Evolutionary conservation across 371 early-diverging fungal species (phyloP), one percentile per base, ranked within the genome.

Genomic region (Conidiobolus incongruus): DNA sequence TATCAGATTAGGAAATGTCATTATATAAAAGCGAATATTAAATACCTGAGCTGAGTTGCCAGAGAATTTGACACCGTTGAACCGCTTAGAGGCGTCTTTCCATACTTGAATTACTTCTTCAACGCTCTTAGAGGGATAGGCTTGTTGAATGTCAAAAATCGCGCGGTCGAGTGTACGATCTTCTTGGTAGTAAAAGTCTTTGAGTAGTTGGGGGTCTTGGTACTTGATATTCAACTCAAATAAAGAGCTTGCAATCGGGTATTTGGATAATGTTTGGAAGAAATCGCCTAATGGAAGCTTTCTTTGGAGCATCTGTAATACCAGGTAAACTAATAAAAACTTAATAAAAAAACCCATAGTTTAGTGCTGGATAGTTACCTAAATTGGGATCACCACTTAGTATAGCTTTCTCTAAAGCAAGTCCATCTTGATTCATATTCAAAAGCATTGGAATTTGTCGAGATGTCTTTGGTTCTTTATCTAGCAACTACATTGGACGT

Each of bases 331-430:
- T 78, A 52, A 16, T 29, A 3, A n/a, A 12, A 28, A 22, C 7
- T 16, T 11, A 19, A 37, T 4, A 28, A 7, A n/a, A n/a, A n/a
- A n/a, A n/a, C n/a, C n/a, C n/a, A 17, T 15, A 28, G 12, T 20
- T 10, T 0, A n/a, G 11, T 23, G 29, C 12, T 28, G 15, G 7
- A 20, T n/a, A 26, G 24, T 46, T 61, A 77, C 84, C 77, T 20
- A 96, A 65, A 60, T 96, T 92, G 0, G 89, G 80, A 42, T 96
- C 91, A 0, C 90, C 89, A 50, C 92, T 90, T 38, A 81, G 82
- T 30, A 93, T 81, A 0, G 94, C 89, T 40, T 89, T 89, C 12
- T 68, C 58, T 44, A 96, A 64, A 0, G 95, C 91, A 1, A 75
- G 55, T 30, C 78, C 78, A 39, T 92, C 87, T 51, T 87, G 75